Evolutionary conservation across 352 stramenopile genomes (phyloP).

Genomic region (Hyaloperonospora arabidopsidis): DNA sequence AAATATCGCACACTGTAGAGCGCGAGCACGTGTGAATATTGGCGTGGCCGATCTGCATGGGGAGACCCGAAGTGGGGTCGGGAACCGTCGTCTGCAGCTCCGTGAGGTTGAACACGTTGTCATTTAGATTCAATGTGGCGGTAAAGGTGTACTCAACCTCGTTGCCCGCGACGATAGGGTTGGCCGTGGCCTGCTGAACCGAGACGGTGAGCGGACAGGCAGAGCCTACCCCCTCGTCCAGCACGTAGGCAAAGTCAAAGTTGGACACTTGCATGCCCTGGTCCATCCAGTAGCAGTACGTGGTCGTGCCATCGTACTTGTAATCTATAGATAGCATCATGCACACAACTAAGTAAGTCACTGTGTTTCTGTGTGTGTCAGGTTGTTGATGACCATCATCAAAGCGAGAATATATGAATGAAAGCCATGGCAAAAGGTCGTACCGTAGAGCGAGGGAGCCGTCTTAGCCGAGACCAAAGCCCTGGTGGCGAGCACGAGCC

Average conservation of each 20-base stretch:
- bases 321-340: slow-evolving; percentile 37
- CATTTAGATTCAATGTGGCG: slow-evolving; percentile 61
- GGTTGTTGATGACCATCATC: slow-evolving; percentile 1
- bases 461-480: slow-evolving; percentile 21
- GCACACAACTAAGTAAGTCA: not conserved
- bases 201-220: slow-evolving; percentile 58
- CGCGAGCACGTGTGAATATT: slow-evolving; percentile 70
- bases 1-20: slow-evolving; percentile 67
- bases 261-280: slow-evolving; percentile 64
- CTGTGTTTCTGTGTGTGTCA: too few species aligned
- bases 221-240: slow-evolving; percentile 30
- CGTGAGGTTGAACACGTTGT: slow-evolving; percentile 62
- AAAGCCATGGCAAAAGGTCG: not conserved
- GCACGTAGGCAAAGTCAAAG: slow-evolving; percentile 63
- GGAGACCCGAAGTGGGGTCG: slow-evolving; percentile 42
- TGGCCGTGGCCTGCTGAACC: slow-evolving; percentile 39
- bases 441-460: slow-evolving; percentile 49
- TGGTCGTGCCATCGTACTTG: slow-evolving; percentile 61
- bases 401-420: not conserved
- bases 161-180: slow-evolving; percentile 21
- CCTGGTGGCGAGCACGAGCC: slow-evolving; percentile 19
- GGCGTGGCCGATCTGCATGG: slow-evolving; percentile 63
- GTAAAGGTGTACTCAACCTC: slow-evolving; percentile 66
- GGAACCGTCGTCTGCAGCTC: slow-evolving; percentile 46
- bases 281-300: slow-evolving; percentile 78